These are phyloP conservation scores for Rhodotorula sp. DNA, from an alignment of 1,284 basidiomycete species.

Conservation along the genomic window DNA sequence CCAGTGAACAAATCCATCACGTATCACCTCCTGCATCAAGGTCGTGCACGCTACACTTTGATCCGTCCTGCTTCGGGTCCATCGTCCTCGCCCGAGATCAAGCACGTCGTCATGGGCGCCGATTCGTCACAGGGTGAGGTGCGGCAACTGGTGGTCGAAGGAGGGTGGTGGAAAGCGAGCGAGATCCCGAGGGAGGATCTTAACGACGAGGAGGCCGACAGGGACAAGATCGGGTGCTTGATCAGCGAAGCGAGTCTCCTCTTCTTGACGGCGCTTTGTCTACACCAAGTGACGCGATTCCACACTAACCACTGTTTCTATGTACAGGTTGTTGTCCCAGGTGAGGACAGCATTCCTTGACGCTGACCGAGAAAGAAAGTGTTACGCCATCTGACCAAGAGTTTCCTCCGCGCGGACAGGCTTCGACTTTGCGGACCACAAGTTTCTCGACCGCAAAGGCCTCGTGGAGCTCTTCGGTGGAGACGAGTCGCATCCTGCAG, in stretches of 20 bases:
- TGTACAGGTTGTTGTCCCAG: not conserved
- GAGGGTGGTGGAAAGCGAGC: slow-evolving; percentile 58
- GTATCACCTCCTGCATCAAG: slow-evolving; percentile 57
- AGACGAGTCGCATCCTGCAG: not conserved
- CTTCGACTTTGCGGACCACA: slow-evolving; percentile 53
- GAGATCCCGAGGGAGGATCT: slow-evolving; percentile 53
- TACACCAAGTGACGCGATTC: no score
- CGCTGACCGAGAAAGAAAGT: no score
- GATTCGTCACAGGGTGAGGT: slow-evolving; percentile 51
- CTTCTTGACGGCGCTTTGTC: slow-evolving; percentile 46
- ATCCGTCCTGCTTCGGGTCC: slow-evolving; percentile 47
- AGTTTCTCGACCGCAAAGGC: slow-evolving; percentile 49
- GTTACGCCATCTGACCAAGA: no score
- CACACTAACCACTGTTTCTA: slow-evolving; percentile 1
- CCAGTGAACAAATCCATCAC: slow-evolving; percentile 56
- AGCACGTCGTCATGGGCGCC: slow-evolving; percentile 53
- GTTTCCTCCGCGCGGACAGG: not conserved
- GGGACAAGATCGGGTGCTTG: slow-evolving; percentile 51
- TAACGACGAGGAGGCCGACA: not conserved
- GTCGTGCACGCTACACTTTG: slow-evolving; percentile 56
- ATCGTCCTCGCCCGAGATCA: slow-evolving; percentile 47
- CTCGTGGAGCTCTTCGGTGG: slow-evolving; percentile 50
- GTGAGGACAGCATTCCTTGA: not conserved
- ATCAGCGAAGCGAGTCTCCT: slow-evolving; percentile 53
- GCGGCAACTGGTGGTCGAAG: slow-evolving; percentile 55